phyloP scores from a whole-genome alignment of 345 rosid genomes.

The Aegle marmelos region DNA sequence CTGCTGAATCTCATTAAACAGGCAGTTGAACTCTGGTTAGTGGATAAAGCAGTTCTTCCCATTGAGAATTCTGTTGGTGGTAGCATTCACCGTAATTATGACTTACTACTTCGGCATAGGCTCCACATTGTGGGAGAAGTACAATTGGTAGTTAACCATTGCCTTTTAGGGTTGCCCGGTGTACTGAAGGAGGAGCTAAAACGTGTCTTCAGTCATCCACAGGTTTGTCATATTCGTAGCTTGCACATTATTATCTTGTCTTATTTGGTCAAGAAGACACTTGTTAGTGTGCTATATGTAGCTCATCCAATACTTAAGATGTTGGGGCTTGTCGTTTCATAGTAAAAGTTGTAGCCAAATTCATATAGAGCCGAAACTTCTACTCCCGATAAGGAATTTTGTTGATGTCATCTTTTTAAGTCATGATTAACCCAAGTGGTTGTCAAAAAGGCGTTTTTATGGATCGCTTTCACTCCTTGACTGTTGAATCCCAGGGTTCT shows the following conservation, averaged over 20 bases:
- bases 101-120: conserved; percentile 89
- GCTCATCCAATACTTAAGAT: neutral
- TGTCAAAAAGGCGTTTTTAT: neutral
- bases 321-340: neutral
- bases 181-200: conserved; percentile 61
- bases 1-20: conserved; percentile 27
- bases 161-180: conserved; percentile 83
- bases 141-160: conserved; percentile 70
- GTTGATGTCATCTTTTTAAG: neutral
- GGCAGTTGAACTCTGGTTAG: conserved; percentile 97
- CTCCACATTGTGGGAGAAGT: conserved; percentile 95
- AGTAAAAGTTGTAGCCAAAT: neutral
- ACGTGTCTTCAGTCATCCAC: conserved; percentile 86
- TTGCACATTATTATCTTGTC: neutral
- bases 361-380: neutral
- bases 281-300: neutral
- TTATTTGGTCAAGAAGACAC: neutral
- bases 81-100: conserved; percentile 92
- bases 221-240: conserved; percentile 40
- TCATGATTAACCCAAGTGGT: neutral
- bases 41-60: conserved; percentile 89
- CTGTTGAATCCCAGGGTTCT: neutral
- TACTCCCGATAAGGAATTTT: neutral
- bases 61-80: conserved; percentile 93
- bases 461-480: neutral